Percentiles rank a stretch among this genome's conserved stretches.
phyloP scores from a whole-genome alignment of 2,329 filamentous ascomycete species.

The Colletotrichum sp. region DNA sequence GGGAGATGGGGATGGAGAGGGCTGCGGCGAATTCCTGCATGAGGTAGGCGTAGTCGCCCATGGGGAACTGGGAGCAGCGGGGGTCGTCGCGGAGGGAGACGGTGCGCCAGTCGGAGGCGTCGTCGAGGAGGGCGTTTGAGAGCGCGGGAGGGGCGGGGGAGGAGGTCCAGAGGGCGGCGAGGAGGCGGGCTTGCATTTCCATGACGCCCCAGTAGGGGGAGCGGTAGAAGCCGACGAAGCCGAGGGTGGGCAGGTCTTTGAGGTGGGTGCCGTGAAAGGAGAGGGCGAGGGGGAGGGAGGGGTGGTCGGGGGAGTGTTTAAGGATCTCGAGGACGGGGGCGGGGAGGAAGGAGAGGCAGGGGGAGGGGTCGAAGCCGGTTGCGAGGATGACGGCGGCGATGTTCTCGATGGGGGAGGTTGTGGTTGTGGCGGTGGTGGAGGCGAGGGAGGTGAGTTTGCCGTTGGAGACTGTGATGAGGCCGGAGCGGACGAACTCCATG shows the following conservation, averaged over 20 bases:
- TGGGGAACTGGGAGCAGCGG: constrained; percentile 74
- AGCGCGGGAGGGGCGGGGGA: constrained; percentile 30
- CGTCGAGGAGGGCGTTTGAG: constrained; percentile 43
- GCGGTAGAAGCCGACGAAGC: constrained; percentile 84
- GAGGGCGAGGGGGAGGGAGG: constrained; percentile 67
- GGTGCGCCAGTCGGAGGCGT: constrained; percentile 50
- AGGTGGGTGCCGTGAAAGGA: constrained; percentile 71
- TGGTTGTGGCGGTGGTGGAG: constrained; percentile 36
- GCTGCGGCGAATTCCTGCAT: constrained; percentile 73
- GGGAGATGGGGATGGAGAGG: constrained; percentile 53
- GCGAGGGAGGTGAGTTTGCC: constrained; percentile 49
- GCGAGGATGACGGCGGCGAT: constrained; percentile 74
- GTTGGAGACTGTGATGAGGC: constrained; percentile 56
- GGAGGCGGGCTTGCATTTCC: constrained; percentile 81
- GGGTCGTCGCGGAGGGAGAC: constrained; percentile 56
- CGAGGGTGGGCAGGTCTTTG: constrained; percentile 65
- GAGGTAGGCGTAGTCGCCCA: constrained; percentile 80
- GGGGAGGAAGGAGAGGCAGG: constrained; percentile 70
- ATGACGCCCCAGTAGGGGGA: constrained; percentile 87
- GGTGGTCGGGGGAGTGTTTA: constrained; percentile 58
- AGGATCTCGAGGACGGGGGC: constrained; percentile 59
- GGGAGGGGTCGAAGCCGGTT: constrained; percentile 73
- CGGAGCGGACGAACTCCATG: constrained; percentile 73
- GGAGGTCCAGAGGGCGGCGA: constrained; percentile 64
- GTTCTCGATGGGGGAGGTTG: constrained; percentile 46